Evolutionary conservation across 73 alveolate genomes (phyloP).

Genomic region (Paramecium caudatum): DNA sequence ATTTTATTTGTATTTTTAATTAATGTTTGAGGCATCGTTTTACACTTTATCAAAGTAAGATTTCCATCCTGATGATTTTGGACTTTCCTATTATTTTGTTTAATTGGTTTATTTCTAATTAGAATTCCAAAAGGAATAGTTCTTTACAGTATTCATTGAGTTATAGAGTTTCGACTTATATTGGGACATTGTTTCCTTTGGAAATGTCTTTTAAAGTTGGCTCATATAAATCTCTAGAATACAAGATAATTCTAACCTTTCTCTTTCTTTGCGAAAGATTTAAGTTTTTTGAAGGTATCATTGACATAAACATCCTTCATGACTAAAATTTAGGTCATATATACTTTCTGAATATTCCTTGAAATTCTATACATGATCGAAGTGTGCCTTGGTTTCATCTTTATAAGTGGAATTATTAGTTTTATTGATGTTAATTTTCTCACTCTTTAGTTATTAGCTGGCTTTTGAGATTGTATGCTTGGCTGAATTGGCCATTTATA

Average conservation of each 20-base stretch:
- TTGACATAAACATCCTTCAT: constrained; percentile 8
- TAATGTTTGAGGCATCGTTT: neutral
- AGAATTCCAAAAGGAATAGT: constrained; percentile 8
- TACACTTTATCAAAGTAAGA: neutral
- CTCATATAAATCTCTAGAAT: neutral
- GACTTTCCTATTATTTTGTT: neutral
- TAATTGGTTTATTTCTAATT: neutral
- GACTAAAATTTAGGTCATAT: neutral
- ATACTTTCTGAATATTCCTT: constrained; percentile 45
- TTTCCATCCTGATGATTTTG: neutral
- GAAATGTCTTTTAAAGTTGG: constrained; percentile 12
- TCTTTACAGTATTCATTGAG: neutral
- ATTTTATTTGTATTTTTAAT: neutral
- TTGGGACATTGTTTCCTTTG: neutral
- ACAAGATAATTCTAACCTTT: neutral
- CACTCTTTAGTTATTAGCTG: neutral
- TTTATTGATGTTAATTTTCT: constrained; percentile 4
- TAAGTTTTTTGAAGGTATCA: neutral
- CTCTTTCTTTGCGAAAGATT: neutral
- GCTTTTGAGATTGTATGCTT: neutral
- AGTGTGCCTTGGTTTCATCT: neutral
- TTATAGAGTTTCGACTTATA: neutral
- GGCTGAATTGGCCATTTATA: constrained; percentile 38
- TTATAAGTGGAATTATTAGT: neutral
- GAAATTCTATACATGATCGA: constrained; percentile 33